Evolutionary conservation across 805 yeast species (phyloP).

Genomic region (Candida glaebosa): DNA sequence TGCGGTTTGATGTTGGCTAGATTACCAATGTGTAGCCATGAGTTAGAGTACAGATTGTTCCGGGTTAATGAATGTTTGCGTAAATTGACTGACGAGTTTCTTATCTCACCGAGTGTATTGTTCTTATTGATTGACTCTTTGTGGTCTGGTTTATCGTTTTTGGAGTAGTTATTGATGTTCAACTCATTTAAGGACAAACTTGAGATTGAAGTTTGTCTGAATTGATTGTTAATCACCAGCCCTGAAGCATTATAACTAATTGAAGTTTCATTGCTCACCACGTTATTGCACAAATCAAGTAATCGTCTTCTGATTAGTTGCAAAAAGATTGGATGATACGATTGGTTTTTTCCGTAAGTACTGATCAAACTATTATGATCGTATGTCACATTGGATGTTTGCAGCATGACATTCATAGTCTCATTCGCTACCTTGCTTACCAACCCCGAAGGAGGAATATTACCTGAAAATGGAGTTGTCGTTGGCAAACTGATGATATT

Average conservation of each 20-base stretch:
- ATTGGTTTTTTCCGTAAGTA: constrained; percentile 27
- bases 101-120: constrained; percentile 24
- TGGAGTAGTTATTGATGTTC: constrained; percentile 27
- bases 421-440: constrained; percentile 43
- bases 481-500: constrained; percentile 39
- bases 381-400: constrained; percentile 19
- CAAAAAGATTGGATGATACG: constrained; percentile 36
- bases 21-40: constrained; percentile 45
- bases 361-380: constrained; percentile 33
- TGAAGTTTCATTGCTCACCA: constrained; percentile 13
- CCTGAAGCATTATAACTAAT: constrained; percentile 17
- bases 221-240: neutral
- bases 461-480: constrained; percentile 43
- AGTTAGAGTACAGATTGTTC: constrained; percentile 34
- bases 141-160: neutral
- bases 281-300: constrained; percentile 33
- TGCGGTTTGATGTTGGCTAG: constrained; percentile 29
- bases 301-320: constrained; percentile 41
- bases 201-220: constrained; percentile 37
- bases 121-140: constrained; percentile 10
- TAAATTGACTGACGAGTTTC: constrained; percentile 34
- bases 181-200: constrained; percentile 39
- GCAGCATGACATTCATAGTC: constrained; percentile 27
- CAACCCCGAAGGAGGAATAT: constrained; percentile 42
- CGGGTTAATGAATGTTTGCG: constrained; percentile 43